Evolutionary conservation across 2,329 filamentous ascomycete genomes (phyloP), one percentile per base, ranked within the genome.

Genomic region (Mycosphaerella arachidis): DNA sequence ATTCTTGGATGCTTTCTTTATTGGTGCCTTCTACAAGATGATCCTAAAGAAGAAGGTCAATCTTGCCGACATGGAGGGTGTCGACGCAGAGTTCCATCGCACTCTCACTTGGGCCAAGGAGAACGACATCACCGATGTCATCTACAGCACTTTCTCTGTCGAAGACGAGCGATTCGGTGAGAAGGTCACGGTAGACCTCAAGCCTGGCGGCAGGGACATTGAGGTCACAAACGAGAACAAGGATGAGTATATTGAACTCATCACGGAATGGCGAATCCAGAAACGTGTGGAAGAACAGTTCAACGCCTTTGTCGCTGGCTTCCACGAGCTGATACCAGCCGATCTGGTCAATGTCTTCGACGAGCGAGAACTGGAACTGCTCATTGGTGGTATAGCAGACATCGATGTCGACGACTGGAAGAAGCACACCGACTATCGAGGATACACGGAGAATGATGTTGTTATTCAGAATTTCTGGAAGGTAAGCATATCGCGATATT

Each of bases 321-420:
- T 99, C 82, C 91, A 97, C 73, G 94, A 99, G 80, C 84, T 99
- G 40, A 97, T 99, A 61, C 94, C 94, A 2, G 87, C 92, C 57
- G 94, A 99, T 72, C 84, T 99, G 54, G 92, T 99, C 77, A 97
- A 97, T 70, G 94, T 99, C 45, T 99, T 99, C 71, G 94, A 99
- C 72, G 94, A 99, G 81, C 90, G 94, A 70, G 94, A 99, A 77
- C 82, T 99, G 52, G 94, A 99, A 77, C 79, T 99, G 67, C 83
- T 99, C 68, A 97, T 99, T 72, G 94, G 94, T 67, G 94, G 94
- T 83, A 99, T 99, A 70, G 94, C 94, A n/a, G 94, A 99, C 77
- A 99, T 99, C 68, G 94, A 99, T 72, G 93, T 99, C 16, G 94
- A 99, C 62, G 94, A 99, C 77, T 99, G 94, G 94, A 97, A 99